Evolutionary conservation across 169 alveolate genomes (phyloP), one percentile per base, ranked within the genome.

Genomic region (Fabrea salina): DNA sequence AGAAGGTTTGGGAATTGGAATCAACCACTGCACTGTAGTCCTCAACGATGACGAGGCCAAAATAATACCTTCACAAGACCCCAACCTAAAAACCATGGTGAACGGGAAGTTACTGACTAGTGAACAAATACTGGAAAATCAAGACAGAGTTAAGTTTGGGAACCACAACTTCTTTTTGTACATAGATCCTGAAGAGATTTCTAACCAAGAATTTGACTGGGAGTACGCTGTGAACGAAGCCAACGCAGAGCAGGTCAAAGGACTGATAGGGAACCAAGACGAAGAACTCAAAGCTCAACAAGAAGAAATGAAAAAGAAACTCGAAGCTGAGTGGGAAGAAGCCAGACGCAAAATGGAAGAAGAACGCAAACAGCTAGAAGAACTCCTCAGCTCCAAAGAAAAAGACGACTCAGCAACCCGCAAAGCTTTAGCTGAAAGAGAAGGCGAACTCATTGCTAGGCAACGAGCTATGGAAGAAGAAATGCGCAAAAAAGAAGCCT

Each of bases 1-100:
- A 40, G 84, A 78, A n/a, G 95, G 95, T 19, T 82, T 88, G 6
- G 93, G 95, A 16, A 81, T 90, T 3, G 82, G 59, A 8, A 70
- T 51, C 35, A 86, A 85, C 59, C 95, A 90, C 66, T 82, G 89
- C 59, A 44, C 61, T 33, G 76, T 87, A 35, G 66, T 54, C 58
- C 43, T 68, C 33, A 71, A 80, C 37, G 90, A 76, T 22, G 88
- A 85, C 7, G 6, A 16, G 13, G 41, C 6, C 50, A 53, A n/a
- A n/a, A 2, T 72, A 22, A 25, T 1, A 27, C 71, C 80, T 8
- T 50, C 54, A 19, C 11, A 13, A 8, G 70, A 72, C n/a, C 53
- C 67, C 11, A 7, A 39, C 7, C 33, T 50, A 30, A 84, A 67
- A 72, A 84, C 79, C 7, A 58, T 44, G 49, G 64, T 89, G 39